Base-by-base conservation (phyloP, 441 rosid species). In the Aleurites moluccanus region DNA sequence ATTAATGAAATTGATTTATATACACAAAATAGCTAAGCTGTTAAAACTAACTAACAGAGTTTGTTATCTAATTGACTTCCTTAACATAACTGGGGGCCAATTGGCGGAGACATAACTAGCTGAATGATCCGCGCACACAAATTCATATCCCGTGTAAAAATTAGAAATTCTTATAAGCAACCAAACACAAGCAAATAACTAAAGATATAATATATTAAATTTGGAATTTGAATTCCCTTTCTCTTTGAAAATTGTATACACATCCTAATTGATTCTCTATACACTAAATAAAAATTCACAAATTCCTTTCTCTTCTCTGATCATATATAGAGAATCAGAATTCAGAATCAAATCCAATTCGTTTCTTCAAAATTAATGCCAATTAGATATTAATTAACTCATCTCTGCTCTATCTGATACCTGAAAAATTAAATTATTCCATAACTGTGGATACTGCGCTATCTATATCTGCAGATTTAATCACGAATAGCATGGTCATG, bases 401-500 rank as follows among this genome's bases (percentile, higher is more conserved):
- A n/a, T n/a, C n/a, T n/a, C n/a, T n/a, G n/a, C n/a, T n/a, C n/a
- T n/a, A n/a, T n/a, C n/a, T n/a, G n/a, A 6, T 6, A 38, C 40
- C 40, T 38, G 40, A 38, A 38, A 38, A 6, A 38, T 38, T 6
- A 38, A 38, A 16, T n/a, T 15, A 18, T 52, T 52, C 6, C 1
- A 15, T 6, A 49, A 49, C 18, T 3, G 8, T 52, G 56, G 8
- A 8, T 15, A 15, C 53, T 13, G 18, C 53, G 14, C 53, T 13
- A 49, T 13, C 53, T 49, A 49, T 13, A 49, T 52, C 56, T n/a
- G 6, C n/a, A n/a, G 56, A 15, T 52, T 80, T 75, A 85, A 68
- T 88, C 93, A 0, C 78, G 60, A 59, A 86, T 66, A 20, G 84
- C 77, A 71, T 86, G 88, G 65, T 91, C 84, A 21, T 84, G 88